Percentiles rank a stretch among this genome's conserved stretches.
Evolutionary conservation across 2,329 filamentous ascomycete genomes (phyloP).

Genomic region (Leptosphaerulina australis): DNA sequence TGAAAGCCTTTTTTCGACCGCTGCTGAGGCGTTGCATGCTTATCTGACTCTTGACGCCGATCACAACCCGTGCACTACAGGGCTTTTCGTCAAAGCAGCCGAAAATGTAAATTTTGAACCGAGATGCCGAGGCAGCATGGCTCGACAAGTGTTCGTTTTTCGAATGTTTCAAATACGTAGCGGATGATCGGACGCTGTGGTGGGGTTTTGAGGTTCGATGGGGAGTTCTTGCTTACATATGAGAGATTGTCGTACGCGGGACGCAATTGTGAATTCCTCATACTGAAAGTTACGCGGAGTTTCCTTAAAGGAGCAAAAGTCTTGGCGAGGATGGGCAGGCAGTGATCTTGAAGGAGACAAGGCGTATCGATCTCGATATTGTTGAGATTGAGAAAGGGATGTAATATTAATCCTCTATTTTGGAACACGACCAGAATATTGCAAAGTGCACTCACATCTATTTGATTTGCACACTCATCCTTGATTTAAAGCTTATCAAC

Average conservation of each 20-base stretch:
- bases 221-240: constrained; percentile 3
- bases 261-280: neutral
- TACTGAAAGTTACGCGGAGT: neutral
- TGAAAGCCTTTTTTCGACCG: neutral
- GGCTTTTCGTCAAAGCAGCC: constrained; percentile 6
- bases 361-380: constrained; percentile 1
- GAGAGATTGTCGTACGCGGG: neutral
- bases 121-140: constrained; percentile 16
- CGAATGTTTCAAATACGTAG: constrained; percentile 2
- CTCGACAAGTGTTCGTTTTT: neutral
- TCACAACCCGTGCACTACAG: constrained; percentile 6
- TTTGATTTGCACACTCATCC: neutral
- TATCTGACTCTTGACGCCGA: constrained; percentile 9
- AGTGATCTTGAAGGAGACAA: constrained; percentile 4
- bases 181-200: constrained; percentile 6
- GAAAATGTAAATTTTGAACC: constrained; percentile 2
- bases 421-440: neutral
- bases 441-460: neutral
- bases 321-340: neutral
- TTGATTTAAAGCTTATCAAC: constrained; percentile 7
- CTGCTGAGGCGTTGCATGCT: constrained; percentile 11
- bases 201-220: neutral
- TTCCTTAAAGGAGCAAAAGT: constrained; percentile 1
- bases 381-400: neutral
- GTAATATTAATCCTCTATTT: neutral